phyloP scores from a whole-genome alignment of 2,329 filamentous ascomycete species.

The Trichoderma semiorbis region DNA sequence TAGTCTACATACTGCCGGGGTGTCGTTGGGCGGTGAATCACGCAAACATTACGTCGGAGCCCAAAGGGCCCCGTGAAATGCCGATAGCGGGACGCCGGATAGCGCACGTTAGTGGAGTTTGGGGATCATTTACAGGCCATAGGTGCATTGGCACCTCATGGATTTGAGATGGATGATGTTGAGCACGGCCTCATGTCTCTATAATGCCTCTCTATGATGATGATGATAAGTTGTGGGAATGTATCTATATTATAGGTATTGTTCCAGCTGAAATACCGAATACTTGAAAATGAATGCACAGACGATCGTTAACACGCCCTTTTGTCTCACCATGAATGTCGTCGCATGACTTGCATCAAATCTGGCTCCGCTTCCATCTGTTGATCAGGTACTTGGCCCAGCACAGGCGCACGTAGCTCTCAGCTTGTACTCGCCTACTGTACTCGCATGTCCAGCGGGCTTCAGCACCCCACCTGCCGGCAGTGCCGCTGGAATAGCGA shows the following conservation, averaged over 20 bases:
- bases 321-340: not conserved
- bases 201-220: not conserved
- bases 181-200: not conserved
- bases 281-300: not conserved
- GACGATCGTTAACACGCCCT: not conserved
- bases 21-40: constrained; percentile 16
- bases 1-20: constrained; percentile 1
- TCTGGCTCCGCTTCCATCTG: not conserved
- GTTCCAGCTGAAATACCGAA: not conserved
- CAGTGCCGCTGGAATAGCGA: not conserved
- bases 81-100: constrained; percentile 9
- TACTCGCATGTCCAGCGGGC: not conserved
- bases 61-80: not conserved
- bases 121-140: not conserved
- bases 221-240: not conserved
- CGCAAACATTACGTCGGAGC: constrained; percentile 18
- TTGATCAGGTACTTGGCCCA: not conserved
- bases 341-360: not conserved
- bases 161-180: not conserved
- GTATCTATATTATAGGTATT: not conserved
- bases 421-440: not conserved
- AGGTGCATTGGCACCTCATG: not conserved
- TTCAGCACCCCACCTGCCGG: constrained; percentile 6
- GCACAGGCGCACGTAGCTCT: not conserved
- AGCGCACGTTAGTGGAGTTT: constrained; percentile 3